Evolutionary conservation across 441 rosid species (phyloP).

Genomic region (Erodium texanum): DNA sequence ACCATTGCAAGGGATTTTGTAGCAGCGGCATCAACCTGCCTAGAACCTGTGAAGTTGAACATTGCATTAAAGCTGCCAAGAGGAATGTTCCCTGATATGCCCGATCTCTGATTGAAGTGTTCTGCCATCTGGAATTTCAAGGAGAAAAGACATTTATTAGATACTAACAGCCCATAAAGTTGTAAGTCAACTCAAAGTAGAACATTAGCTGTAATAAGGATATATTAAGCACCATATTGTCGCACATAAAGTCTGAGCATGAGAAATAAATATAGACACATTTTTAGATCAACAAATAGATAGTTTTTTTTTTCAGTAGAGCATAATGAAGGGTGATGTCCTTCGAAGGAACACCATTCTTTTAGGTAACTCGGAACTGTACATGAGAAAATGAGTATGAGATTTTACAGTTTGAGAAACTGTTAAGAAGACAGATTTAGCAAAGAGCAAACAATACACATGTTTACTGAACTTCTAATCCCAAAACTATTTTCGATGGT

Average conservation of each 20-base stretch:
- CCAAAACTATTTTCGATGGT: background rate
- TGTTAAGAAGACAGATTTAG: too few species aligned
- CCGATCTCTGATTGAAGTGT: slow-evolving; percentile 44
- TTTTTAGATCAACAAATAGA: too few species aligned
- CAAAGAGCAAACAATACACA: background rate
- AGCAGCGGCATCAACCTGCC: slow-evolving; percentile 66
- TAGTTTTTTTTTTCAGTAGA: too few species aligned
- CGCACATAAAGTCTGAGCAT: background rate
- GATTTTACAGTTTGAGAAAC: too few species aligned
- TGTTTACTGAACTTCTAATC: background rate
- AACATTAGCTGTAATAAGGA: too few species aligned
- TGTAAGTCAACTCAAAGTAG: slow-evolving; percentile 6
- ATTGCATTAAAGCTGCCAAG: slow-evolving; percentile 72
- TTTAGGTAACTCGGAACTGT: too few species aligned
- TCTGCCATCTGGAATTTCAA: slow-evolving; percentile 49
- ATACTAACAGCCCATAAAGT: background rate
- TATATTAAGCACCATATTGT: slow-evolving; percentile 1
- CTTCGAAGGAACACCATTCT: too few species aligned
- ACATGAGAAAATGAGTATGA: too few species aligned
- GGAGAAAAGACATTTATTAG: slow-evolving; percentile 12
- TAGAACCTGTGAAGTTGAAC: slow-evolving; percentile 69
- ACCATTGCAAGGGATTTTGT: slow-evolving; percentile 68
- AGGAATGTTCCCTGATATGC: slow-evolving; percentile 49
- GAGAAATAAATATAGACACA: too few species aligned
- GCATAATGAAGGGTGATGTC: too few species aligned